Evolutionary conservation across 2,329 filamentous ascomycete genomes (phyloP).

Genomic region (Claviceps fusiformis): DNA sequence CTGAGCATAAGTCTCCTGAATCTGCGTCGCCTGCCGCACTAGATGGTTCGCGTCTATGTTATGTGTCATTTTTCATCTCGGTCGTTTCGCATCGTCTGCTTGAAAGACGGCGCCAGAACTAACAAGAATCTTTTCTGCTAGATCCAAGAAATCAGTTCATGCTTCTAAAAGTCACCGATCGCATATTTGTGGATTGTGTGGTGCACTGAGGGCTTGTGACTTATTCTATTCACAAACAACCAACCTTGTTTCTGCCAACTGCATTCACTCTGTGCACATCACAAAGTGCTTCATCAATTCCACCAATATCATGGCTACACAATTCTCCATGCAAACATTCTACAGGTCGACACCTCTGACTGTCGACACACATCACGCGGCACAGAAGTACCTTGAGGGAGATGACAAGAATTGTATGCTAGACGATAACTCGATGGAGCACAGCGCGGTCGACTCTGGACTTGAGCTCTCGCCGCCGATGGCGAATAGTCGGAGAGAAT

Average conservation of each 20-base stretch:
- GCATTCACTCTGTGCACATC: too few species aligned
- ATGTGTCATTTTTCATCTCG: background rate
- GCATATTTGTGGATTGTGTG: background rate
- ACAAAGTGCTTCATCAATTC: background rate
- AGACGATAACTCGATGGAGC: conserved; percentile 48
- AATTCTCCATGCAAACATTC: conserved; percentile 35
- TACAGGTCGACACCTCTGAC: conserved; percentile 36
- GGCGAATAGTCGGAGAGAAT: conserved; percentile 48
- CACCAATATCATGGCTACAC: conserved; percentile 32
- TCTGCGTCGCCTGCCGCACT: background rate
- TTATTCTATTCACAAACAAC: background rate
- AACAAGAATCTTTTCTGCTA: background rate
- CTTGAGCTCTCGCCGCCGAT: conserved; percentile 51
- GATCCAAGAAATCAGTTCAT: background rate
- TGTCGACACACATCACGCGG: conserved; percentile 38
- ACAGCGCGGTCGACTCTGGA: conserved; percentile 44
- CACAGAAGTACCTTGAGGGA: conserved; percentile 43
- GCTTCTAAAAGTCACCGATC: background rate
- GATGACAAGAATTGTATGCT: conserved; percentile 42
- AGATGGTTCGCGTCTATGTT: background rate
- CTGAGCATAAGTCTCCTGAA: background rate
- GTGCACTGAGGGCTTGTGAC: background rate
- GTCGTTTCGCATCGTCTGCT: background rate
- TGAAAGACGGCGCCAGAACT: background rate
- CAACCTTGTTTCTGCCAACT: background rate